These are phyloP conservation scores for Allium sativum DNA, from an alignment of 106 monocot species.

Conservation along the genomic window DNA sequence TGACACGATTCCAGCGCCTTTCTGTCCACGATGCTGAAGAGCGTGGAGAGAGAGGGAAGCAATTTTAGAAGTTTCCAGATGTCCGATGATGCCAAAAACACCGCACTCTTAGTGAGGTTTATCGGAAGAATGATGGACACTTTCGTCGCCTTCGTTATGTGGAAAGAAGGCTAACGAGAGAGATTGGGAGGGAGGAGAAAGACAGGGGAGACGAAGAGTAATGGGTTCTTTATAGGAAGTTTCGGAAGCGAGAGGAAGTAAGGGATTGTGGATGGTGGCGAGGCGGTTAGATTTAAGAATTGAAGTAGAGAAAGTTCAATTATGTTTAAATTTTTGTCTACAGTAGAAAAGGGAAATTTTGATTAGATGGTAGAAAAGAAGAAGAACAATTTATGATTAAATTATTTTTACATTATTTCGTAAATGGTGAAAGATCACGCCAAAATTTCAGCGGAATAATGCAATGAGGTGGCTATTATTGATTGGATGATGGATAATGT, in stretches of 20 bases:
- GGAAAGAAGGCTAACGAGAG: not conserved
- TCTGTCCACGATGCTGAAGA: slow-evolving; percentile 86
- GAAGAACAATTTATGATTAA: no score
- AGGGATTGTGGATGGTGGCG: not conserved
- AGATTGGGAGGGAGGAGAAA: not conserved
- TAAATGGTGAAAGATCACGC: no score
- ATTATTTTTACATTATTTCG: no score
- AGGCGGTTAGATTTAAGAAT: no score
- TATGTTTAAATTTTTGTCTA: no score
- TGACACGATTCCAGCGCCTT: slow-evolving; percentile 82
- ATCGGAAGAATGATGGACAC: slow-evolving; percentile 10
- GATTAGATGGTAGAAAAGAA: no score
- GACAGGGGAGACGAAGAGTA: not conserved
- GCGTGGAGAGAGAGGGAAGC: slow-evolving; percentile 77
- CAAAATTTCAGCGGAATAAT: no score
- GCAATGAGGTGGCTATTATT: no score
- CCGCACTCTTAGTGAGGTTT: slow-evolving; percentile 86
- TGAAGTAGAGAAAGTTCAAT: no score
- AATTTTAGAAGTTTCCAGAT: slow-evolving; percentile 58
- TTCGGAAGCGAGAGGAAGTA: not conserved
- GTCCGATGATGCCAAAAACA: slow-evolving; percentile 73
- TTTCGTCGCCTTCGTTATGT: not conserved
- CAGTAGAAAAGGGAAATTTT: no score
- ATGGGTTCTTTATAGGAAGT: not conserved
- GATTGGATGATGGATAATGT: no score